phyloP scores from a whole-genome alignment of 768 basidiomycete species.

The Xanthoconium stramineum region DNA sequence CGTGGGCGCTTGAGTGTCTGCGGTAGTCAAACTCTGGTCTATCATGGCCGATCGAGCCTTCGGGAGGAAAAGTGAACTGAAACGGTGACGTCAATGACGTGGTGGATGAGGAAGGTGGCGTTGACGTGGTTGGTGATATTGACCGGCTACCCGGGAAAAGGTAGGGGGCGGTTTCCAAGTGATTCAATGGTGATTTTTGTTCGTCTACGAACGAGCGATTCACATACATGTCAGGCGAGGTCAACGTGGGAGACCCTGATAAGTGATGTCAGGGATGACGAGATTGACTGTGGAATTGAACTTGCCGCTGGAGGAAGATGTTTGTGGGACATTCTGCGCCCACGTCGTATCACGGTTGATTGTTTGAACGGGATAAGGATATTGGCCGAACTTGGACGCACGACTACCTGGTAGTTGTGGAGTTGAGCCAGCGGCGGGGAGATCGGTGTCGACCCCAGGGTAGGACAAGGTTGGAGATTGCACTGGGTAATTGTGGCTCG shows the following conservation, averaged over 20 bases:
- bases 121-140: conserved; percentile 65
- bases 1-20: conserved; percentile 49
- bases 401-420: conserved; percentile 42
- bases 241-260: conserved; percentile 55
- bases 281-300: conserved; percentile 27
- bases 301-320: conserved; percentile 31
- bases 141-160: conserved; percentile 67
- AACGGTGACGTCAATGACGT: conserved; percentile 64
- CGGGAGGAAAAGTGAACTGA: conserved; percentile 58
- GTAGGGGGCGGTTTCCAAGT: conserved; percentile 54
- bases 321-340: conserved; percentile 30
- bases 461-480: conserved; percentile 49
- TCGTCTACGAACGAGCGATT: conserved; percentile 51
- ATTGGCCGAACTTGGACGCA: conserved; percentile 50
- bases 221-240: conserved; percentile 45
- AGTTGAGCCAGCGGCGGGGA: conserved; percentile 19
- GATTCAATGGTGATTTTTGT: conserved; percentile 50
- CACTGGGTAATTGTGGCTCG: conserved; percentile 38
- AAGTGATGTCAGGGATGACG: conserved; percentile 36
- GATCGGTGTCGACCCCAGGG: conserved; percentile 30
- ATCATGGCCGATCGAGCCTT: conserved; percentile 50
- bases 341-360: conserved; percentile 31
- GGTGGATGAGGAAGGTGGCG: conserved; percentile 56
- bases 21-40: conserved; percentile 66
- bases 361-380: conserved; percentile 40